A percentile compares a stretch with the other conserved stretches of the same genome.
These are phyloP conservation scores for Fusarium hostae DNA, from an alignment of 2,329 filamentous ascomycete genomes.

Conservation along the genomic window DNA sequence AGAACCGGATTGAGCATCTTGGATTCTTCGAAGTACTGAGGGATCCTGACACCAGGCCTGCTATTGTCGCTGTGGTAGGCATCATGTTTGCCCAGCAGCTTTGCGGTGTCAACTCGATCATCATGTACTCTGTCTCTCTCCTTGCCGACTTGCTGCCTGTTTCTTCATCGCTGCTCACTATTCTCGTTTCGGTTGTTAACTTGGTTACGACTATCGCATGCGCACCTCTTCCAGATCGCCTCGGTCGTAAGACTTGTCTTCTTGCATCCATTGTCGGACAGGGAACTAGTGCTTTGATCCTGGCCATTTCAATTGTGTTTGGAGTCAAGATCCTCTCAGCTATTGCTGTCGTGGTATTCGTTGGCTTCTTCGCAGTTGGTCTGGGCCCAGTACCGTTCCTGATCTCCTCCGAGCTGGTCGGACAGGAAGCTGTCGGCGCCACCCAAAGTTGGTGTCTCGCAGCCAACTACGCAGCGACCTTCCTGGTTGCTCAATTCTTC, in stretches of 20 bases:
- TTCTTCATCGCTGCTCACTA: conserved; percentile 84
- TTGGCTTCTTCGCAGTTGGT: conserved; percentile 88
- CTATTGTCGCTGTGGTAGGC: conserved; percentile 84
- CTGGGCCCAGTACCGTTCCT: conserved; percentile 96
- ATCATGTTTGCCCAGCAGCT: conserved; percentile 95
- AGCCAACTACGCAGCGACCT: conserved; percentile 90
- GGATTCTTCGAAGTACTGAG: conserved; percentile 73
- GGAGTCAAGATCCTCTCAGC: conserved; percentile 81
- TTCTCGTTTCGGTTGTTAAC: conserved; percentile 88
- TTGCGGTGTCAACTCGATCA: conserved; percentile 94
- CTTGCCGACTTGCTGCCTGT: conserved; percentile 83
- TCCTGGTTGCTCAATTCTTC: conserved; percentile 94
- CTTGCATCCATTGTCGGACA: conserved; percentile 86
- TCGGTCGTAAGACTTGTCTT: conserved; percentile 88
- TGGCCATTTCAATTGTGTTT: conserved; percentile 83
- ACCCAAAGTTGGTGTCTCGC: conserved; percentile 89
- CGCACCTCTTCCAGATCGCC: conserved; percentile 85
- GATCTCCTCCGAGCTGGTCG: conserved; percentile 89
- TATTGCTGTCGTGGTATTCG: conserved; percentile 83
- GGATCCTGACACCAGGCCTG: conserved; percentile 75
- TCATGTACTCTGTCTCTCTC: conserved; percentile 97
- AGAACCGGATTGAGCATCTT: conserved; percentile 54
- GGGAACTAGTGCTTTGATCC: conserved; percentile 78
- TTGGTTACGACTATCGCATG: conserved; percentile 83
- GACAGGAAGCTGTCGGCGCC: conserved; percentile 88